Percentiles rank a stretch among this genome's conserved stretches.
Conservation (phyloP, 495 filamentous ascomycete species). For the Penicillium goetzii region DNA sequence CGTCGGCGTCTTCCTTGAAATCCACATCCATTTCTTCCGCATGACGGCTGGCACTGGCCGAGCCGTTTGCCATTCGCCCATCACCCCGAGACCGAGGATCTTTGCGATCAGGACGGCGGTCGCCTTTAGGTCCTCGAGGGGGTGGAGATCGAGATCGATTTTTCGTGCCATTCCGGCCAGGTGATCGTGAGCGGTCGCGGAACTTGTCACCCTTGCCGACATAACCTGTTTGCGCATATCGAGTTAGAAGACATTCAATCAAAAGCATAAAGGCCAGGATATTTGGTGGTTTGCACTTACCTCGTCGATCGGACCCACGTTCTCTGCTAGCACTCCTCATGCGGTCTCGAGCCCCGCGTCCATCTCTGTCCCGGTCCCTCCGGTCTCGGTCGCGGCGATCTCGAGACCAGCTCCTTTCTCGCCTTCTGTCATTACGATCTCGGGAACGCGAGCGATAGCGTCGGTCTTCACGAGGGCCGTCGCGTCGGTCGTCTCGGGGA, state of each 20-base stretch:
- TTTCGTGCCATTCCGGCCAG: constrained; percentile 45
- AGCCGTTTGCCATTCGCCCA: constrained; percentile 33
- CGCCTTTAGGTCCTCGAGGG: constrained; percentile 36
- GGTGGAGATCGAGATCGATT: constrained; percentile 40
- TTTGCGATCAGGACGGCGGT: constrained; percentile 41
- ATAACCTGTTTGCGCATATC: constrained; percentile 28
- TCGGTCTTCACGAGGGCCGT: constrained; percentile 39
- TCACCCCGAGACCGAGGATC: constrained; percentile 32
- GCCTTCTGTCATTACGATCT: constrained; percentile 46
- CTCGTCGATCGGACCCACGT: constrained; percentile 47
- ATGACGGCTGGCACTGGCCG: constrained; percentile 22
- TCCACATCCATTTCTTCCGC: constrained; percentile 51
- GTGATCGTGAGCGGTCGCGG: constrained; percentile 47
- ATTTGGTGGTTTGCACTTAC: constrained; percentile 28
- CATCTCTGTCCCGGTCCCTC: constrained; percentile 47
- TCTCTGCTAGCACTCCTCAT: constrained; percentile 54
- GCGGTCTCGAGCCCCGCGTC: constrained; percentile 41
- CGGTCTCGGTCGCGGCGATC: constrained; percentile 47
- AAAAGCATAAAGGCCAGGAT: too few relatives aligned
- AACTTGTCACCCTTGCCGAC: constrained; percentile 43
- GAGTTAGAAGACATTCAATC: not conserved
- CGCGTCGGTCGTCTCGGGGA: constrained; percentile 38
- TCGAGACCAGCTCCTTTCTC: constrained; percentile 50
- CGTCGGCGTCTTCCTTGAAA: constrained; percentile 55
- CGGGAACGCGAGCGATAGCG: constrained; percentile 49